phyloP scores from a whole-genome alignment of 2,329 filamentous ascomycete genomes.

The Botrytis porri region DNA sequence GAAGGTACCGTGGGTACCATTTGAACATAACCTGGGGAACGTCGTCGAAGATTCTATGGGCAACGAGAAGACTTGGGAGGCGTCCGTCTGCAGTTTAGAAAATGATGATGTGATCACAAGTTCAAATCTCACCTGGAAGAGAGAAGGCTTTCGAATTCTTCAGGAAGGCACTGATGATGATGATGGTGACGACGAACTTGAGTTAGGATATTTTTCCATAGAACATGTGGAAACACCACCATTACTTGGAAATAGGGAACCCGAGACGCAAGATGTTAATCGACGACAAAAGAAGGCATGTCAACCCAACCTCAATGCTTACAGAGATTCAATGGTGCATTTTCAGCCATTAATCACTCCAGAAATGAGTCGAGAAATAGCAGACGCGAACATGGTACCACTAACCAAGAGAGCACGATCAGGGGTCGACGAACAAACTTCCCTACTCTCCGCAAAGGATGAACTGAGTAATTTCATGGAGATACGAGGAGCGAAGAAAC shows the following conservation, averaged over 20 bases:
- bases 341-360: neutral
- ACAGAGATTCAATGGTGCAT: neutral
- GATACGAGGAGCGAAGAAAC: conserved; percentile 42
- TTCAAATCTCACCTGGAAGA: conserved; percentile 47
- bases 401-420: conserved; percentile 27
- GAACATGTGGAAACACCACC: conserved; percentile 38
- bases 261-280: conserved; percentile 25
- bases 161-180: conserved; percentile 36
- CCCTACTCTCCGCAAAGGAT: conserved; percentile 38
- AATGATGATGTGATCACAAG: conserved; percentile 40
- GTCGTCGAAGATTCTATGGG: conserved; percentile 42
- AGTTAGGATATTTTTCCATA: conserved; percentile 28
- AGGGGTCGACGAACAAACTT: conserved; percentile 16
- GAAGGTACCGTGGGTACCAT: conserved; percentile 47
- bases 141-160: conserved; percentile 46
- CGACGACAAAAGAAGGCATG: neutral
- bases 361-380: neutral
- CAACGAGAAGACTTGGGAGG: conserved; percentile 39
- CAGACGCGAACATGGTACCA: neutral
- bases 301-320: neutral
- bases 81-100: conserved; percentile 37
- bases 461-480: conserved; percentile 52
- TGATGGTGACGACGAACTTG: conserved; percentile 41
- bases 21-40: conserved; percentile 39
- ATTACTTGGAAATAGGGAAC: conserved; percentile 43